A percentile compares a stretch with the other conserved stretches of the same genome.
Conservation (phyloP, 805 yeast genomes). For the Hanseniaspora clermontiae region DNA sequence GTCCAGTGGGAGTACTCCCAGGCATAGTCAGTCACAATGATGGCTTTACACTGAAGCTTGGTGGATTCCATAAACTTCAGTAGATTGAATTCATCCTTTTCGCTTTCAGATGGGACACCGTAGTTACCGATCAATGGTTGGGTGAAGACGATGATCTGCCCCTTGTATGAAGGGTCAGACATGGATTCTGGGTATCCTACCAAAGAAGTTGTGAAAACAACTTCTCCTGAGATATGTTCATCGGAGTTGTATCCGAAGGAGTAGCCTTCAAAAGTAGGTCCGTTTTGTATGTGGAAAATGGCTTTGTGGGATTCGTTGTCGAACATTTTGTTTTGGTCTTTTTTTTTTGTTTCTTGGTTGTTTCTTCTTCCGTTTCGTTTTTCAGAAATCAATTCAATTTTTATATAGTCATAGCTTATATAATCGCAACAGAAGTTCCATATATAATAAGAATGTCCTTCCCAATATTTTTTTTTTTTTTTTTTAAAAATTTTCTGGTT, state of each 20-base stretch:
- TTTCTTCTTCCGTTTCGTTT: background rate
- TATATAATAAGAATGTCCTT: background rate
- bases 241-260: conserved; percentile 93
- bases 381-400: too few relatives aligned
- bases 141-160: conserved; percentile 92
- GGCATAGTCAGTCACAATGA: conserved; percentile 91
- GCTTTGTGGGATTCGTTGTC: conserved; percentile 40
- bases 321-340: conserved; percentile 8
- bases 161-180: conserved; percentile 97
- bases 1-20: conserved; percentile 98
- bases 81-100: conserved; percentile 70
- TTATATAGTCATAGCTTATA: background rate
- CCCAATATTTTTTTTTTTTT: background rate
- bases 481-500: too few relatives aligned
- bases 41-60: conserved; percentile 83
- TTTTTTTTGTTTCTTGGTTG: background rate
- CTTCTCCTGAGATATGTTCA: conserved; percentile 68
- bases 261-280: conserved; percentile 83
- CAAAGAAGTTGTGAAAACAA: conserved; percentile 92
- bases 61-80: conserved; percentile 88
- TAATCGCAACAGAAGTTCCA: background rate
- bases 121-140: conserved; percentile 96
- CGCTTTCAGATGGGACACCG: conserved; percentile 84
- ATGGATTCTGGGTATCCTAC: conserved; percentile 98
- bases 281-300: conserved; percentile 78